Base-by-base conservation (phyloP, 2,329 filamentous ascomycete species). In the Metarhizium sp. region DNA sequence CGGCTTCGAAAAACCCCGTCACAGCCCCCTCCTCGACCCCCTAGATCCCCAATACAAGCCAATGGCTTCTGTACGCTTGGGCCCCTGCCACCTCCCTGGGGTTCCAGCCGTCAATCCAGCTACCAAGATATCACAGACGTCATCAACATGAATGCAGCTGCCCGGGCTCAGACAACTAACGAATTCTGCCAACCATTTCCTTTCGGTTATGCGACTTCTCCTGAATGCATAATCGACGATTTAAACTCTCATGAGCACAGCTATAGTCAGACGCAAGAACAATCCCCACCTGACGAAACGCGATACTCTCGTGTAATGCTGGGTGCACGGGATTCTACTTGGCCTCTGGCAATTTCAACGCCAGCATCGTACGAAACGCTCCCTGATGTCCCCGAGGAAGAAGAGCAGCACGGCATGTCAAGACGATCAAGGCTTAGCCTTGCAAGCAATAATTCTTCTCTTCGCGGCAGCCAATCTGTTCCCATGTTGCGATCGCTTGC, bases 381-480 rank as follows among this genome's bases (percentile, higher is more conserved):
- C 18, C 74, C 81, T 6, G 78, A 84, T 60, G 82, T 86, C 4
- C 80, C 82, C 1, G 82, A 86, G 63, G 82, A 86, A 62, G 82
- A 86, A 38, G 82, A 85, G 59, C 73, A 75, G 56, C 66, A 68
- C 49, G 67, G 64, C 52, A 63, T 64, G 36, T 61, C 62, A 30
- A 72, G 67, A 55, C 71, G 66, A 52, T 75, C 74, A 30, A 73
- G 71, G 29, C 66, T 69, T 46, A 81, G 75, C 64, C 59, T 77
- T 20, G 62, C 70, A 16, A 80, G 77, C 65, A 79, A 71, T 56
- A 67, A 67, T 45, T 77, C 78, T 3, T 81, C 79, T 0, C 72
- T 84, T 11, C 71, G 79, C 51, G 77, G 73, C 20, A 82, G 78
- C 60, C 70, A 80, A 48, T 84, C 81, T 0, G 78, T 80, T 2